Base-by-base conservation (phyloP, 1,139 yeast species). In the Sugiyamaella novakii region DNA sequence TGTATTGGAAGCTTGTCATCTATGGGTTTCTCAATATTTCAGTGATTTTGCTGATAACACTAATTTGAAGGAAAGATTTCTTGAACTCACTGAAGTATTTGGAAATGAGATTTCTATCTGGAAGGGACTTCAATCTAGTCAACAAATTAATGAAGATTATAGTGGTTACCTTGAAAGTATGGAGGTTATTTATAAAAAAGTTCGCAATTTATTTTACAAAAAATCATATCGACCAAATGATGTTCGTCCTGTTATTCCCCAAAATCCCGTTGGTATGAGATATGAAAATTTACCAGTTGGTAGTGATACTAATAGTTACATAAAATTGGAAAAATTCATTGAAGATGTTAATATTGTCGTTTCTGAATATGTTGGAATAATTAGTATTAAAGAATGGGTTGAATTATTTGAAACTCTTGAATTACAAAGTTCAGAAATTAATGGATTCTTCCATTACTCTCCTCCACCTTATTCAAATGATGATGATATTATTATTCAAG, bases 331-430 rank as follows among this genome's bases (percentile, higher is more conserved):
- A 57, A 69, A 75, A 56, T 79, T 86, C 65, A 72, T 88, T 28
- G 79, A 78, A 53, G 78, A 78, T 46, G 67, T 91, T 54, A 92
- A 92, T 66, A 71, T 75, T 30, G 71, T 87, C 7, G 76, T 86
- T 35, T 74, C 80, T 1, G 78, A 79, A 3, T 75, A 84, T 40
- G 82, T 85, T 61, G 73, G 72, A 27, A 77, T 82, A 18, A 78
- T 87, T 21, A 75, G 80, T 28, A 66, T 82, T 14, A 80, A 78
- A 53, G 96, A 91, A 62, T 92, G 98, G 97, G 74, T 88, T 54
- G 77, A 77, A 50, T 77, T 83, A 5, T 86, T 79, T 63, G 94
- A 88, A 62, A 70, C 83, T 1, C 68, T 92, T 47, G 97, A 91
- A 63, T 71, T 79, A 36, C 83, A 86, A 52, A 79, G 81, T 2